A percentile compares a stretch with the other conserved stretches of the same genome.
Conservation (phyloP, 305 asterid genomes). For the Caryopteris hybrid region DNA sequence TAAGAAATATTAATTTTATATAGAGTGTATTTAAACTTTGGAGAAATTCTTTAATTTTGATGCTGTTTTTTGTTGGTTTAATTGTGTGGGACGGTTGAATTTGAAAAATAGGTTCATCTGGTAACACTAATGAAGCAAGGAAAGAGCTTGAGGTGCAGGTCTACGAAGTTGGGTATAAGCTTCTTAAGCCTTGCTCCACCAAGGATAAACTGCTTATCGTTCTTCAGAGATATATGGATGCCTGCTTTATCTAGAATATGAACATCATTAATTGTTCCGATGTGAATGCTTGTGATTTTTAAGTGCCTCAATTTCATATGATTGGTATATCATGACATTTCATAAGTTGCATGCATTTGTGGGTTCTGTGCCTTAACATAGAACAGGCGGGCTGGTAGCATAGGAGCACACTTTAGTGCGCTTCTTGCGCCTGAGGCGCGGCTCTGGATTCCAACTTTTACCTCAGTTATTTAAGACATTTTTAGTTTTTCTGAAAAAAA, state of each 20-base stretch:
- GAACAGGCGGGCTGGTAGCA: too few species aligned
- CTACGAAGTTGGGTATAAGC: conserved; percentile 21
- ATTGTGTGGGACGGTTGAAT: background rate
- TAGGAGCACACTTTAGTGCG: too few species aligned
- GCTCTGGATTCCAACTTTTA: too few species aligned
- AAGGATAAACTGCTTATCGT: conserved; percentile 27
- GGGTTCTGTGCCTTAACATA: background rate
- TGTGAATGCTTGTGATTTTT: background rate
- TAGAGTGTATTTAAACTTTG: too few species aligned
- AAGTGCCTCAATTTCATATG: background rate
- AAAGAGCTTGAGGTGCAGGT: conserved; percentile 27
- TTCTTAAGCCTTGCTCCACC: conserved; percentile 28
- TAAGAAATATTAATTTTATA: too few species aligned
- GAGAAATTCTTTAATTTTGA: too few species aligned
- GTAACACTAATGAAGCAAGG: background rate
- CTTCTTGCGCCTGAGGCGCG: too few species aligned
- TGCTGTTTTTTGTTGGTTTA: too few species aligned
- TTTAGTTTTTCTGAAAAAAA: too few species aligned
- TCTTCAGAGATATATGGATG: conserved; percentile 30
- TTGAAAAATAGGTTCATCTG: conserved; percentile 21
- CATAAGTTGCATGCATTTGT: background rate
- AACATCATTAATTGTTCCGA: background rate
- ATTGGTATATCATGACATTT: background rate
- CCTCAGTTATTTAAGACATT: too few species aligned
- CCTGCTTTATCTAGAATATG: background rate